Base-by-base conservation (phyloP, 805 yeast genomes). In the Kluyveromyces lactis region DNA sequence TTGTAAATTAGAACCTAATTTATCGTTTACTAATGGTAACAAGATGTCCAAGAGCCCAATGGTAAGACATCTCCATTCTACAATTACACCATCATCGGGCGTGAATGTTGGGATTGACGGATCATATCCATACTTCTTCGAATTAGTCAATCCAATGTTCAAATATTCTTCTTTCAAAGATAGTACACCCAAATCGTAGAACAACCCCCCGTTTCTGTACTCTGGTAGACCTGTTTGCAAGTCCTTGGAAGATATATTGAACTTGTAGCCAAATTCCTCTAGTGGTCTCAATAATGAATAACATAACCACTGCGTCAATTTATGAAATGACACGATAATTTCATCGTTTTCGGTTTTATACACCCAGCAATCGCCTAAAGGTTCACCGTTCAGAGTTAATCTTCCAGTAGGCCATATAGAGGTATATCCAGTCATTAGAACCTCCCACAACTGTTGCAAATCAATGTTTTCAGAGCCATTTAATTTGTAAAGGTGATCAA, bases 31-130 rank as follows among this genome's bases (percentile, higher is more conserved):
- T 38, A 71, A 43, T 10, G 75, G 76, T 16, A 77, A 59, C 3
- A 78, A 53, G 44, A 63, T 53, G 50, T 78, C 85, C 33, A 78
- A 56, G 28, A 77, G 60, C 4, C 77, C 77, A 31, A 78, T 71
- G 0, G 80, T 78, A 36, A 69, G 60, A 24, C 81, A 75, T 52
- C 85, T 67, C 85, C 85, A 78, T 51, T 78, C 85, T 10, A 78
- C 79, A 41, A 79, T 76, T 16, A 68, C 72, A 35, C 79, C 82
- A 48, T 75, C 76, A 21, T 66, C 68, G 1, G 81, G 79, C 0
- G 55, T 53, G 46, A 67, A 78, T 2, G 72, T 62, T 28, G 83
- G 82, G 17, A 73, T 62, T 10, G 48, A 47, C 4, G 53, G 44
- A 0, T 57, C 55, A 2, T 52, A 48, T 1, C 43, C 43, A 24